Percentiles rank a stretch among this genome's conserved stretches.
These are phyloP conservation scores for Monilinia polystroma DNA, from an alignment of 2,329 filamentous ascomycete species.

Conservation along the genomic window DNA sequence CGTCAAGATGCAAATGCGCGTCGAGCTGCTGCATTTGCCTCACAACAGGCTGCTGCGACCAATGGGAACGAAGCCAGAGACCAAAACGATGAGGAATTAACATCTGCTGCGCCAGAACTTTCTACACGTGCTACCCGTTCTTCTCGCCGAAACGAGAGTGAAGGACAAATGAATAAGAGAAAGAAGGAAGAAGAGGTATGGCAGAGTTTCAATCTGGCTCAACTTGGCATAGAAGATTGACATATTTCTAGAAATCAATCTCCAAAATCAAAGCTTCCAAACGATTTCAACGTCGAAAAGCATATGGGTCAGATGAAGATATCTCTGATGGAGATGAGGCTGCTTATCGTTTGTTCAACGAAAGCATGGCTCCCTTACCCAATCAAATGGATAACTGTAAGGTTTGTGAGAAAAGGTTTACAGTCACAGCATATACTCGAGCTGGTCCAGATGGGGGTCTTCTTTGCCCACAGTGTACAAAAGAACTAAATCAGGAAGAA, in stretches of 20 bases:
- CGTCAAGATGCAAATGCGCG: conserved; percentile 51
- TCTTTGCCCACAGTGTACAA: conserved; percentile 80
- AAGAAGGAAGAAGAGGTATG: conserved; percentile 46
- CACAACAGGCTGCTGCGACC: conserved; percentile 34
- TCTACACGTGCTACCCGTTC: conserved; percentile 29
- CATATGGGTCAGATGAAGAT: conserved; percentile 47
- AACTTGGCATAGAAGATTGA: conserved; percentile 20
- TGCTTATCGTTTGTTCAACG: conserved; percentile 49
- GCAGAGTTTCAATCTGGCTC: conserved; percentile 22
- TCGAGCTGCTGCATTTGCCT: conserved; percentile 44
- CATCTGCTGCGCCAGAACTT: conserved; percentile 33
- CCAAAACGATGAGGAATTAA: conserved; percentile 40
- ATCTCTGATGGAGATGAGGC: conserved; percentile 50
- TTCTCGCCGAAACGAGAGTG: conserved; percentile 31
- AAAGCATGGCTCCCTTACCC: conserved; percentile 43
- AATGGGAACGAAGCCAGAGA: conserved; percentile 45
- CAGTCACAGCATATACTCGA: conserved; percentile 85
- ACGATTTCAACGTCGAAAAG: conserved; percentile 50
- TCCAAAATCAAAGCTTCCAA: conserved; percentile 64
- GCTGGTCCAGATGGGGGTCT: conserved; percentile 79
- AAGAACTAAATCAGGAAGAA: conserved; percentile 65
- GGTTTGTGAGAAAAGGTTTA: conserved; percentile 82
- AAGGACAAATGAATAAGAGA: conserved; percentile 37
- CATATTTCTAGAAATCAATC: conserved; percentile 47
- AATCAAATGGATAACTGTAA: conserved; percentile 90